Percentiles rank a stretch among this genome's conserved stretches.
phyloP scores from a whole-genome alignment of 805 yeast genomes.

The Yarrowia porcina region DNA sequence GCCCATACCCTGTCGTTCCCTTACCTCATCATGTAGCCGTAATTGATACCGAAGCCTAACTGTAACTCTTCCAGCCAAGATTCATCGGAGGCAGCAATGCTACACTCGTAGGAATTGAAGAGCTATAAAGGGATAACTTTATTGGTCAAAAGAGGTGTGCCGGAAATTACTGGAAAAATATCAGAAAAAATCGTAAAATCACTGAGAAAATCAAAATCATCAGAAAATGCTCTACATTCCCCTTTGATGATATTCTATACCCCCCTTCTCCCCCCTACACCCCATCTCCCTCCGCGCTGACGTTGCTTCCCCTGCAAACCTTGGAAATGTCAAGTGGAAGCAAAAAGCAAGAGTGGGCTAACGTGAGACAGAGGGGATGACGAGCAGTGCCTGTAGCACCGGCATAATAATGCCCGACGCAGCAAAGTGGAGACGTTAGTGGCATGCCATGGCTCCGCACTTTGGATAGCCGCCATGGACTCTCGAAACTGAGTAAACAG shows the following conservation, averaged over 20 bases:
- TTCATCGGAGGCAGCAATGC: slow-evolving; percentile 23
- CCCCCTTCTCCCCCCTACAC: not conserved
- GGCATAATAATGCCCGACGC: slow-evolving; percentile 8
- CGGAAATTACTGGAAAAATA: not conserved
- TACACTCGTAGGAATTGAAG: not conserved
- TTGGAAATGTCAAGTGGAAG: not conserved
- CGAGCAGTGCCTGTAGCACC: slow-evolving; percentile 18
- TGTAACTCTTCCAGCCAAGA: slow-evolving; percentile 8
- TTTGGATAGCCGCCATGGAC: too few relatives aligned
- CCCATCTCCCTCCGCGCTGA: too few relatives aligned
- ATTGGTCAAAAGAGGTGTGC: not conserved
- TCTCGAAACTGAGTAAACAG: too few relatives aligned
- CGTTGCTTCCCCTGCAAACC: slow-evolving; percentile 18
- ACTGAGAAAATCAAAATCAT: too few relatives aligned
- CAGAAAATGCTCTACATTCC: not conserved
- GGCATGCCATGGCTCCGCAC: not conserved
- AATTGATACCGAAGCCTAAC: not conserved
- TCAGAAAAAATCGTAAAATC: not conserved
- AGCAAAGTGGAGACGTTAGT: slow-evolving; percentile 13
- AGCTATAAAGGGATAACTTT: slow-evolving; percentile 20
- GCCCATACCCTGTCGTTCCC: not conserved
- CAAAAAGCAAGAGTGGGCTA: slow-evolving; percentile 16
- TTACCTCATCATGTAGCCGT: not conserved
- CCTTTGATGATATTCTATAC: not conserved
- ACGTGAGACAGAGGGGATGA: slow-evolving; percentile 22